Evolutionary conservation across 371 early-diverging fungal species (phyloP).

Genomic region (Mortierella sp.): DNA sequence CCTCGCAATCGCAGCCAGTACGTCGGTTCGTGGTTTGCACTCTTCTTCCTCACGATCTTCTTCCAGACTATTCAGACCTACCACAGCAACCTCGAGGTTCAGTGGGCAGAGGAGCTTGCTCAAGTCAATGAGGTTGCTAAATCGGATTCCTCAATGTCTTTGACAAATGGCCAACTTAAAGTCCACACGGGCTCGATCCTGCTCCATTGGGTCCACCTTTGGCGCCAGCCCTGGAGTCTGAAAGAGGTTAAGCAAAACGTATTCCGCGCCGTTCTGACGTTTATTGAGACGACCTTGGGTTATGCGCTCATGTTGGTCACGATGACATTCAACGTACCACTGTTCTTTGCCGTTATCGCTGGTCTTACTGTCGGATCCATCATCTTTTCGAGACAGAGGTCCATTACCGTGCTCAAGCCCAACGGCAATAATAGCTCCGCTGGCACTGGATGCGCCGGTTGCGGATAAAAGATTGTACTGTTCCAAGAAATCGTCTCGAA

Average conservation of each 20-base stretch:
- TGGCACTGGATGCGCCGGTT: conserved; percentile 55
- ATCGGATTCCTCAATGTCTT: conserved; percentile 21
- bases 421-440: conserved; percentile 11
- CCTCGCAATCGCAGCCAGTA: conserved; percentile 55
- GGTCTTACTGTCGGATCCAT: conserved; percentile 69
- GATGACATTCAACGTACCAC: conserved; percentile 77
- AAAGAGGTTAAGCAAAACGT: conserved; percentile 41
- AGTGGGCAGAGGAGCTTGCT: conserved; percentile 48
- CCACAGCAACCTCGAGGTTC: conserved; percentile 52
- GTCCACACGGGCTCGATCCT: conserved; percentile 25
- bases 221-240: conserved; percentile 45
- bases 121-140: conserved; percentile 14
- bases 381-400: conserved; percentile 58
- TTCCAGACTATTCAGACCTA: conserved; percentile 55
- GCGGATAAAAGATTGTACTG: conserved; percentile 30
- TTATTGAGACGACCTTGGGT: conserved; percentile 59
- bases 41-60: conserved; percentile 58
- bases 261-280: conserved; percentile 53
- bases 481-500: background rate
- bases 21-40: conserved; percentile 58
- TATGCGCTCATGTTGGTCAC: conserved; percentile 74
- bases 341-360: conserved; percentile 69
- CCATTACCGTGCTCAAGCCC: conserved; percentile 14
- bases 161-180: conserved; percentile 3
- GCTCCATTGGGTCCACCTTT: conserved; percentile 41